Evolutionary conservation across 768 basidiomycete species (phyloP).

Genomic region (Tricholoma terreum): DNA sequence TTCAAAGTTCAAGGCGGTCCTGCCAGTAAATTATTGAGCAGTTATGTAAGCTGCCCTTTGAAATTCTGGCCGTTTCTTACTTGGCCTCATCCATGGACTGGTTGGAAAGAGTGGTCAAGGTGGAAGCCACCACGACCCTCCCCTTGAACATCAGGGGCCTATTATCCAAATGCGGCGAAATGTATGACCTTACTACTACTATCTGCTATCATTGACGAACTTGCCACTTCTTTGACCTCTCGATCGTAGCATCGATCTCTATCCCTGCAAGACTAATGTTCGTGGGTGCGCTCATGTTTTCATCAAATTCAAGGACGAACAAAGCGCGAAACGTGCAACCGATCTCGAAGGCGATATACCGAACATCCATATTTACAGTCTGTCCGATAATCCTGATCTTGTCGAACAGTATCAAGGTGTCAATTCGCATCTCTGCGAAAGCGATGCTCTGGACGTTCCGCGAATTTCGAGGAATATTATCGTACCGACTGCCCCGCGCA

Average conservation of each 20-base stretch:
- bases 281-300: constrained; percentile 19
- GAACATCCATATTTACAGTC: not conserved
- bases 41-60: too few relatives aligned
- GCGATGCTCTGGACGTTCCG: not conserved
- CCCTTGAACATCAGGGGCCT: constrained; percentile 16
- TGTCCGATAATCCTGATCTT: constrained; percentile 9
- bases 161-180: constrained; percentile 19
- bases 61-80: too few relatives aligned
- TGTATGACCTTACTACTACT: constrained; percentile 13
- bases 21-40: too few relatives aligned
- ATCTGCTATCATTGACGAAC: not conserved
- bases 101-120: constrained; percentile 24
- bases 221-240: constrained; percentile 1
- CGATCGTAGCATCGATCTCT: constrained; percentile 17
- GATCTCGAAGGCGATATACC: constrained; percentile 16
- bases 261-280: constrained; percentile 40
- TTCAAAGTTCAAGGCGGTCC: too few relatives aligned
- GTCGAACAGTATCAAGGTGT: constrained; percentile 17
- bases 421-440: constrained; percentile 2
- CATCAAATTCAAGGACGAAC: constrained; percentile 18
- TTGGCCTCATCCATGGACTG: constrained; percentile 22
- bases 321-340: constrained; percentile 21
- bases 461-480: not conserved
- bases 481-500: not conserved
- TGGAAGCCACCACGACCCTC: constrained; percentile 17